These are phyloP conservation scores for Phanerochaete sordida DNA, from an alignment of 768 basidiomycete genomes.

Conservation along the genomic window DNA sequence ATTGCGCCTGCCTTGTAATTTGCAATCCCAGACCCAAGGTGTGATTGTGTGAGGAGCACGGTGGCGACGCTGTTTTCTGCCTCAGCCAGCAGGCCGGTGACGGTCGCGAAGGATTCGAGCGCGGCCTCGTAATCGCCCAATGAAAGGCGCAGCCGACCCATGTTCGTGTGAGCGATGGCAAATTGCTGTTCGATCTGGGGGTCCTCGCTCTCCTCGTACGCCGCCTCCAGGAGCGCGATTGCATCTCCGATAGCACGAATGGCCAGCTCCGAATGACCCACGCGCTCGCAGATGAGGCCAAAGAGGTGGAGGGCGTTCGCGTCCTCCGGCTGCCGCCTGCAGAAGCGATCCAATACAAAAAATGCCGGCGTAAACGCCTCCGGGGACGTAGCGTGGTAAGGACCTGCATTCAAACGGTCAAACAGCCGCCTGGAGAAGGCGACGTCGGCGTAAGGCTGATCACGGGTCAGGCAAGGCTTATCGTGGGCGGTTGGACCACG, in stretches of 20 bases:
- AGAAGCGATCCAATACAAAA: slow-evolving; percentile 78
- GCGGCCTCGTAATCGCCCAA: slow-evolving; percentile 55
- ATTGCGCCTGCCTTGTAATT: slow-evolving; percentile 62
- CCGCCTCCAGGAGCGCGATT: slow-evolving; percentile 73
- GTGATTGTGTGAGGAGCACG: slow-evolving; percentile 55
- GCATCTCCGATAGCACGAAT: slow-evolving; percentile 54
- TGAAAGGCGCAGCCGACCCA: slow-evolving; percentile 74
- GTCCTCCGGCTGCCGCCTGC: slow-evolving; percentile 62
- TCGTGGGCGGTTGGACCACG: slow-evolving; percentile 20
- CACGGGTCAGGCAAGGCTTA: neutral
- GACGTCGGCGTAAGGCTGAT: slow-evolving; percentile 77
- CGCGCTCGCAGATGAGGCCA: slow-evolving; percentile 79
- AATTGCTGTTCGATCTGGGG: slow-evolving; percentile 73
- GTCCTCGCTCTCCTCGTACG: slow-evolving; percentile 88
- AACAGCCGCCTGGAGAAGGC: slow-evolving; percentile 68
- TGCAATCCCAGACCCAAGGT: slow-evolving; percentile 72
- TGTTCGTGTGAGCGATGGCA: slow-evolving; percentile 74
- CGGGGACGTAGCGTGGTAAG: slow-evolving; percentile 19
- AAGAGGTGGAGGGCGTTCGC: slow-evolving; percentile 78
- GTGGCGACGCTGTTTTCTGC: slow-evolving; percentile 33
- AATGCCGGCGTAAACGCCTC: slow-evolving; percentile 71
- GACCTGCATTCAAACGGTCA: slow-evolving; percentile 27
- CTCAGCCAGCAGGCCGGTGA: slow-evolving; percentile 62
- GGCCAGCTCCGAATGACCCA: slow-evolving; percentile 68
- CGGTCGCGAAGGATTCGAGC: slow-evolving; percentile 67